Percentiles rank a stretch among this genome's conserved stretches.
Conservation (phyloP, 305 asterid genomes). For the Striga hermonthica region DNA sequence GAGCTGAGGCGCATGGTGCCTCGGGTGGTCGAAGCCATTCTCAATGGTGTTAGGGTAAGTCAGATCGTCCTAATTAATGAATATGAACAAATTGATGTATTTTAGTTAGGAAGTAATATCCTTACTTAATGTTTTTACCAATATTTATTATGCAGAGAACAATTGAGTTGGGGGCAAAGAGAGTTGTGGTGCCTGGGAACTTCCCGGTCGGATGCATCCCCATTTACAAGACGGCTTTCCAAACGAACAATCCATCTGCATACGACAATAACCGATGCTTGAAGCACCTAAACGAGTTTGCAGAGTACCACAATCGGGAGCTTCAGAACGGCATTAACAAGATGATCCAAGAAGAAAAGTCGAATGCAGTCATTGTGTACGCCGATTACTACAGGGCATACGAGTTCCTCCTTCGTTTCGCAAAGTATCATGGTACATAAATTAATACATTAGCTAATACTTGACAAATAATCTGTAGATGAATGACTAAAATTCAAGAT, state of each 20-base stretch:
- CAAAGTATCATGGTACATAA: not conserved
- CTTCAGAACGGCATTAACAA: constrained; percentile 30
- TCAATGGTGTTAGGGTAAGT: constrained; percentile 32
- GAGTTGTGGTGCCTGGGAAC: constrained; percentile 35
- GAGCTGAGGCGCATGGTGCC: constrained; percentile 35
- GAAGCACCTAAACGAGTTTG: constrained; percentile 26
- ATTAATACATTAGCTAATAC: not conserved
- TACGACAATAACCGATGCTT: constrained; percentile 33
- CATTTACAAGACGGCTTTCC: constrained; percentile 31
- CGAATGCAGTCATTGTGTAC: constrained; percentile 28
- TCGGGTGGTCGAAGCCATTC: constrained; percentile 30
- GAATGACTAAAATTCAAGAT: not conserved
- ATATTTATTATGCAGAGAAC: constrained; percentile 22
- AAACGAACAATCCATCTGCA: constrained; percentile 26
- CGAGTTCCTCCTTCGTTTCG: not conserved
- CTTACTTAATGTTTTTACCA: no score
- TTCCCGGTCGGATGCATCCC: constrained; percentile 37
- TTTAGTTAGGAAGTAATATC: no score
- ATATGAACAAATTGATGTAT: not conserved
- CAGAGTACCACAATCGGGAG: constrained; percentile 26
- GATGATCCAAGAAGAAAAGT: constrained; percentile 22
- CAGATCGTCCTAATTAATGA: not conserved
- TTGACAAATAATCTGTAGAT: not conserved
- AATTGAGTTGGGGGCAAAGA: constrained; percentile 28
- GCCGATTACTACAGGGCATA: constrained; percentile 16